A percentile compares a stretch with the other conserved stretches of the same genome.
These are phyloP conservation scores for Handroanthus guayacan DNA, from an alignment of 257 asterid species.

Conservation along the genomic window DNA sequence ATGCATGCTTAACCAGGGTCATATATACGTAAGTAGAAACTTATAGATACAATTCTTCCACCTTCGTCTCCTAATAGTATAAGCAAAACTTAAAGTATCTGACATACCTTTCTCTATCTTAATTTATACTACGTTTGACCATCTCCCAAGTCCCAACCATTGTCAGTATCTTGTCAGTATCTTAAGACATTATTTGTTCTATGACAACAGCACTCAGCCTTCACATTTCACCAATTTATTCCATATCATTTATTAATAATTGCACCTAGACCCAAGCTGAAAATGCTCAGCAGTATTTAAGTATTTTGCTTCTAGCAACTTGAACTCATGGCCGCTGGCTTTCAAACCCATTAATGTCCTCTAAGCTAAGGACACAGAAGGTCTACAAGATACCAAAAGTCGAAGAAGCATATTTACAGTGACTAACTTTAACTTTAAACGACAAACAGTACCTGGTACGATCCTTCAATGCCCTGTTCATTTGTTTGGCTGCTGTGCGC, in stretches of 20 bases:
- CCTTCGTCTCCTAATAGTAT: conserved; percentile 6
- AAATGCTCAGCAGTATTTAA: neutral
- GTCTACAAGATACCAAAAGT: conserved; percentile 29
- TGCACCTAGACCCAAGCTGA: conserved; percentile 17
- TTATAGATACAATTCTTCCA: neutral
- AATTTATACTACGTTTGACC: neutral
- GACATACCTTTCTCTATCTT: neutral
- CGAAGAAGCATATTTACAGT: conserved; percentile 25
- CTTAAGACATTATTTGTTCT: neutral
- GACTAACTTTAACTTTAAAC: conserved; percentile 23
- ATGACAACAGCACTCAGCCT: neutral
- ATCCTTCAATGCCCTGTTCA: conserved; percentile 83
- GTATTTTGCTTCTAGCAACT: neutral
- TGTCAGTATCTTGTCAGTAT: neutral
- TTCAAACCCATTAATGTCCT: conserved; percentile 15
- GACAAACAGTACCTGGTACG: conserved; percentile 70
- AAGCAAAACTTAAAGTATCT: neutral
- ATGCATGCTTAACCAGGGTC: neutral
- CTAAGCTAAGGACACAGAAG: conserved; percentile 8
- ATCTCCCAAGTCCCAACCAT: conserved; percentile 1
- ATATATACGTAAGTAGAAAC: neutral
- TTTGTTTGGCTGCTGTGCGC: conserved; percentile 92
- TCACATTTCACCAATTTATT: neutral
- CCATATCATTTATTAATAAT: neutral
- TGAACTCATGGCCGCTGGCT: conserved; percentile 23